phyloP scores from a whole-genome alignment of 2,329 filamentous ascomycete species.

The Diplodia seriata region DNA sequence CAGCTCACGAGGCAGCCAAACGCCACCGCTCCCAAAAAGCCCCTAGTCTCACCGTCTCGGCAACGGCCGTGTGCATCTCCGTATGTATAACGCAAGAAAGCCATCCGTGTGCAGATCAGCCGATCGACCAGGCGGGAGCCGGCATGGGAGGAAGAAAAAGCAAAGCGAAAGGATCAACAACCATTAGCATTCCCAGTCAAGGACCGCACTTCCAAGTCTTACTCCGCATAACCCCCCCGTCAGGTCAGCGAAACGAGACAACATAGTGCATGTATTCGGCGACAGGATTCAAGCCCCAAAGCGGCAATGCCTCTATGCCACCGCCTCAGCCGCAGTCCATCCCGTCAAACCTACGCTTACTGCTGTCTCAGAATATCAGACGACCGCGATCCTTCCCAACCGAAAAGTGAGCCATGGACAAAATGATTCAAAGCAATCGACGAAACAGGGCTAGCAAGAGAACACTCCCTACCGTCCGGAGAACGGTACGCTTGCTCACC shows the following conservation, averaged over 20 bases:
- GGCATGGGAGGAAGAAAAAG: background rate
- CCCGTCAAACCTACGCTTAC: background rate
- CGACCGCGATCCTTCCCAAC: background rate
- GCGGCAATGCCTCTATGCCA: background rate
- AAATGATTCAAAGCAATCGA: no score
- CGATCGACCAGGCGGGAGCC: background rate
- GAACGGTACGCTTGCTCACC: no score
- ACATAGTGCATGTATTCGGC: background rate
- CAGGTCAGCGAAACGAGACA: background rate
- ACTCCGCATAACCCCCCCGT: background rate
- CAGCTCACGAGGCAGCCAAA: background rate
- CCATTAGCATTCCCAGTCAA: no score
- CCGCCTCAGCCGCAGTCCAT: background rate
- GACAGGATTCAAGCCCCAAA: background rate
- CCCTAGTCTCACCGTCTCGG: background rate
- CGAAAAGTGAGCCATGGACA: background rate
- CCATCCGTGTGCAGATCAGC: constrained; percentile 4
- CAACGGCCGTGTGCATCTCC: background rate
- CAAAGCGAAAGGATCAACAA: background rate
- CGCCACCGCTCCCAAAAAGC: background rate
- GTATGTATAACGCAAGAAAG: background rate
- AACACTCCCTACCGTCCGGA: no score
- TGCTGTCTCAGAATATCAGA: background rate
- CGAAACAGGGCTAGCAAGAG: no score
- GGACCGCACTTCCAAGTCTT: background rate